Base-by-base conservation (phyloP, 805 yeast genomes). In the Blastobotrys parvus region DNA sequence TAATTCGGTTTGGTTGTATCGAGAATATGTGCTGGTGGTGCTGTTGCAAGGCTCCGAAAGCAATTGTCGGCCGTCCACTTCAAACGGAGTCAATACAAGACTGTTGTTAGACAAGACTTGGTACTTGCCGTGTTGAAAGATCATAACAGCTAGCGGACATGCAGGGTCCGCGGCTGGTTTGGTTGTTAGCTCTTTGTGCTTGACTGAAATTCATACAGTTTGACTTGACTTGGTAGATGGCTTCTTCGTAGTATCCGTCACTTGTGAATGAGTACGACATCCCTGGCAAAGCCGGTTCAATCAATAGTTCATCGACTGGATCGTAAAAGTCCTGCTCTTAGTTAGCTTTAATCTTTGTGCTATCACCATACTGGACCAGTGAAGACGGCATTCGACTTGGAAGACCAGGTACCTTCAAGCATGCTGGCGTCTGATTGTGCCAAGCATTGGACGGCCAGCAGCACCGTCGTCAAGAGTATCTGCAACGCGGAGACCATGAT, bases 241-340 rank as follows among this genome's bases (percentile, higher is more conserved):
- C 98, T 61, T 84, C 85, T 65, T 92, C 98, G 61, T 73, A 92
- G 61, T 69, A 77, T 3, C 97, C 97, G 64, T 92, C 97, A 19
- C 74, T 80, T 1, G 97, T 89, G 69, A 92, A 92, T 2, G 96
- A 86, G 64, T 81, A 86, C 3, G 94, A 81, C 43, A 90, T 76
- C 31, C 99, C 99, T 1, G 99, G 96, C 34, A 92, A 71, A 6
- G 89, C 90, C 2, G 99, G 99, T 61, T 92, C 99, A 48, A 88
- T 85, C 45, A 92, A 68, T 15, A 90, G 74, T 63, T 92, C 98
- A 59, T 90, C 96, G 22, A 88, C 83, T 2, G 99, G 99, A 62
- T 92, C 97, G 61, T 77, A 92, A 59, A 92, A 92, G 2, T 65
- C 71, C 60, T 56, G 34, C 6, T 34, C 13, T 20, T n/a, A 20